Evolutionary conservation across 257 asterid species (phyloP).

Genomic region (Marsdenia floribunda): DNA sequence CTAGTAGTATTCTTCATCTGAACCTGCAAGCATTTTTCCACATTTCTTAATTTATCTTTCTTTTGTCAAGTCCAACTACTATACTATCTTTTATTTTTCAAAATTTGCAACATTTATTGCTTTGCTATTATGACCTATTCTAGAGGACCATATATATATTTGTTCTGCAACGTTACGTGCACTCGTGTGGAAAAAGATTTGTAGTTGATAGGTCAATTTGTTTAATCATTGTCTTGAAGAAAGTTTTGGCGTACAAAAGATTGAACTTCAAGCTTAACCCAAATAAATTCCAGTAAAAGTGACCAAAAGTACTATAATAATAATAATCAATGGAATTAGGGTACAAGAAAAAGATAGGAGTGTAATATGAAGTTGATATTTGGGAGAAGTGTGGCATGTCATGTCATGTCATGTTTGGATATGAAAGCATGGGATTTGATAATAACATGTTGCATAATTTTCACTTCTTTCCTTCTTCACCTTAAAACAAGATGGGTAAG

Average conservation of each 20-base stretch:
- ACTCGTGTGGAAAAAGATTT: slow-evolving; percentile 2
- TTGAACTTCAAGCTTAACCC: background rate
- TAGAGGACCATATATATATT: background rate
- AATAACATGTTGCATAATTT: too few relatives aligned
- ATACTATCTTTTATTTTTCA: too few relatives aligned
- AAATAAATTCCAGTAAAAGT: background rate
- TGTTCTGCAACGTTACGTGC: background rate
- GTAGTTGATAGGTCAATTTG: slow-evolving; percentile 13
- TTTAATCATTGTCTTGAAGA: background rate
- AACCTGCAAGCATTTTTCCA: slow-evolving; percentile 31
- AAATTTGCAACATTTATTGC: too few relatives aligned
- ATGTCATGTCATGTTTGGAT: too few relatives aligned
- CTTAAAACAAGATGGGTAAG: background rate
- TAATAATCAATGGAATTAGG: background rate
- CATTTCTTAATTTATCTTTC: background rate
- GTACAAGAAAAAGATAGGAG: background rate
- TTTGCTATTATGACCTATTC: too few relatives aligned
- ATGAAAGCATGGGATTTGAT: background rate
- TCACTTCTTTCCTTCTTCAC: background rate
- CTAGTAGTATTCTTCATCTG: slow-evolving; percentile 29
- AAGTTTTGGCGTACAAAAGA: background rate
- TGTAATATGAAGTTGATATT: slow-evolving; percentile 5
- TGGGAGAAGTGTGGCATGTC: background rate
- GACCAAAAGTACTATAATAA: slow-evolving; percentile 3
- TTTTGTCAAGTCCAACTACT: too few relatives aligned